Conservation (phyloP, 2,329 filamentous ascomycete genomes). For the Elsinoe australis region DNA sequence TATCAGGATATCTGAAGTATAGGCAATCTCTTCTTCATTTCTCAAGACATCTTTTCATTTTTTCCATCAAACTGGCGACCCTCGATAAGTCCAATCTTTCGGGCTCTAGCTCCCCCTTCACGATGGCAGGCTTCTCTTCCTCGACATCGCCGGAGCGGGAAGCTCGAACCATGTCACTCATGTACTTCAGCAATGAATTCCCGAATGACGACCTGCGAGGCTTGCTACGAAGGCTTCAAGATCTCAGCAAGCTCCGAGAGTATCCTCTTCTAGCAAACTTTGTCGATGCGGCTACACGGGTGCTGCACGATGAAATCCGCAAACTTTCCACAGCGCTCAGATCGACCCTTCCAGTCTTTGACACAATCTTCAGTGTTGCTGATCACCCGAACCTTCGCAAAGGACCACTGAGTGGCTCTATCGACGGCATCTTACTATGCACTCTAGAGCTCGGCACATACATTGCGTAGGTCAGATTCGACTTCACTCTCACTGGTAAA, state of each 20-base stretch:
- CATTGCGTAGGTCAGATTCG: constrained; percentile 14
- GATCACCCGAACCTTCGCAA: constrained; percentile 33
- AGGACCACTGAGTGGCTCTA: constrained; percentile 37
- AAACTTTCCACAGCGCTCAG: neutral
- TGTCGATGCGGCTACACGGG: constrained; percentile 35
- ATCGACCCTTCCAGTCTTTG: constrained; percentile 26
- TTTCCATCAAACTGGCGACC: too few relatives aligned
- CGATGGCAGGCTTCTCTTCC: neutral
- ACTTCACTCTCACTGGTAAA: too few relatives aligned
- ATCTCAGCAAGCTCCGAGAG: constrained; percentile 35
- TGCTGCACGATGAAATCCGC: constrained; percentile 30
- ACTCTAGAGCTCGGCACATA: constrained; percentile 20
- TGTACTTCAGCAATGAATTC: constrained; percentile 45
- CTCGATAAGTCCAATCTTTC: neutral
- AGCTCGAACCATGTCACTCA: constrained; percentile 29
- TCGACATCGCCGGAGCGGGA: neutral
- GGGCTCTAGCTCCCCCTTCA: neutral
- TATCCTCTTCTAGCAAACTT: constrained; percentile 36
- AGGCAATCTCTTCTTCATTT: too few relatives aligned
- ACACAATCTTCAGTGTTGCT: constrained; percentile 32
- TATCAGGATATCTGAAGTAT: too few relatives aligned
- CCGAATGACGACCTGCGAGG: constrained; percentile 39
- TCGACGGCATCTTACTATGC: constrained; percentile 37
- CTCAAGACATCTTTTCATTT: too few relatives aligned
- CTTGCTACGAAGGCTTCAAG: constrained; percentile 36